phyloP scores from a whole-genome alignment of 2,329 filamentous ascomycete genomes.

The Beauveria caledonica region DNA sequence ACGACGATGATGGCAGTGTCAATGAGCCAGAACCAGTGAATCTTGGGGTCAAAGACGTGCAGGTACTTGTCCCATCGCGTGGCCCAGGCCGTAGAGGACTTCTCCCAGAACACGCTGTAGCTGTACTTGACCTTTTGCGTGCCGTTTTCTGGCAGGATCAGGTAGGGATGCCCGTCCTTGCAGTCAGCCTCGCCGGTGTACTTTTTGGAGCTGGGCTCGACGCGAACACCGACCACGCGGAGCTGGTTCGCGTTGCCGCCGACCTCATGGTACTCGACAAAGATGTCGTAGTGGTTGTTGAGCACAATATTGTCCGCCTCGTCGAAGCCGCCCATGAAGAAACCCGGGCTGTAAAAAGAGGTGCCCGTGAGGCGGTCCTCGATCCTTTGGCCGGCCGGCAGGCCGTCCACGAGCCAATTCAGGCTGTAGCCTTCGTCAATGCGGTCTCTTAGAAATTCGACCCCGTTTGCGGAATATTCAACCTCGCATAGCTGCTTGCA shows the following conservation, averaged over 20 bases:
- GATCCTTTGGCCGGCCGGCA: conserved; percentile 81
- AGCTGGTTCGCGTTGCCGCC: conserved; percentile 58
- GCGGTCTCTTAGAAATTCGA: conserved; percentile 72
- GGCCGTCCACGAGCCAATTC: conserved; percentile 91
- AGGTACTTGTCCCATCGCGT: conserved; percentile 99
- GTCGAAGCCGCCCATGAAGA: conserved; percentile 58
- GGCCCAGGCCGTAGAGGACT: conserved; percentile 81
- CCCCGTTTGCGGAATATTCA: conserved; percentile 54
- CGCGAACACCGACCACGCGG: conserved; percentile 85
- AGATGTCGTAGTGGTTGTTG: conserved; percentile 94
- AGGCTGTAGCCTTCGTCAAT: conserved; percentile 84
- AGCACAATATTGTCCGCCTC: conserved; percentile 53
- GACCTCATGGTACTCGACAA: conserved; percentile 85
- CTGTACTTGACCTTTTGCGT: conserved; percentile 69
- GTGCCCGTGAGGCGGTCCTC: conserved; percentile 67
- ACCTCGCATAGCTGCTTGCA: conserved; percentile 71
- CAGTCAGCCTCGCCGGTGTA: conserved; percentile 55
- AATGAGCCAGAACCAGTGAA: conserved; percentile 98
- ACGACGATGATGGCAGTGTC: conserved; percentile 93
- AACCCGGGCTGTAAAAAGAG: conserved; percentile 86
- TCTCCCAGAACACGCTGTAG: conserved; percentile 85
- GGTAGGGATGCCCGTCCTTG: conserved; percentile 42
- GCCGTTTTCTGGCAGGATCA: conserved; percentile 54
- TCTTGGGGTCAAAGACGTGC: conserved; percentile 94
- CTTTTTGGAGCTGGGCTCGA: conserved; percentile 69